Evolutionary conservation across 73 alveolate genomes (phyloP).

Genomic region (Urostyla sp.): DNA sequence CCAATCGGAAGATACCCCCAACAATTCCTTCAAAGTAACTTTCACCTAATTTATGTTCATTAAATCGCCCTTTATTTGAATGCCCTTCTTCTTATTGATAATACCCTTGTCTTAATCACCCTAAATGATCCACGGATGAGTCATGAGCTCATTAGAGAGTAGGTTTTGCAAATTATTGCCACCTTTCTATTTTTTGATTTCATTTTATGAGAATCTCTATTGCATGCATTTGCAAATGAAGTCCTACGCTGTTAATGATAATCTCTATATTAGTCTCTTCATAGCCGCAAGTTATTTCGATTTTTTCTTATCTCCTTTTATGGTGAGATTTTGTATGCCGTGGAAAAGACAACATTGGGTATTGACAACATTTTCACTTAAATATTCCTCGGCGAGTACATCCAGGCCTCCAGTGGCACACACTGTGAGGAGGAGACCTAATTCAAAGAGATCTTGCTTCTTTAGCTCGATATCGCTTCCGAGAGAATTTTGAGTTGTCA

Average conservation of each 20-base stretch:
- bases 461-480: no score
- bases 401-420: constrained; percentile 77
- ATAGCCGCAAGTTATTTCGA: not conserved
- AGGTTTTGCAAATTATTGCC: constrained; percentile 22
- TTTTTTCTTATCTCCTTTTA: constrained; percentile 2
- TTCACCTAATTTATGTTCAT: constrained; percentile 47
- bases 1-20: constrained; percentile 46
- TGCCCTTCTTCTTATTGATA: constrained; percentile 30
- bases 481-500: not conserved
- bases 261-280: constrained; percentile 11
- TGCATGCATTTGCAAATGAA: constrained; percentile 51
- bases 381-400: constrained; percentile 30
- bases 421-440: constrained; percentile 59
- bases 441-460: constrained; percentile 68
- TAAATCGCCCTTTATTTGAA: constrained; percentile 14
- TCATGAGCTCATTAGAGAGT: constrained; percentile 33
- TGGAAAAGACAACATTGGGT: constrained; percentile 46
- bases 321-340: constrained; percentile 37
- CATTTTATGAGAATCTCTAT: constrained; percentile 28
- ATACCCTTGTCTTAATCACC: not conserved
- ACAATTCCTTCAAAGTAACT: constrained; percentile 27
- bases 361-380: not conserved
- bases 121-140: constrained; percentile 53
- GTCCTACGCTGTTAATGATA: constrained; percentile 34
- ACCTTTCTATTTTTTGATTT: constrained; percentile 35